Evolutionary conservation across 306 rosid species (phyloP), one percentile per base, ranked within the genome.

Genomic region (cucumber (Cucumis sativus)): DNA sequence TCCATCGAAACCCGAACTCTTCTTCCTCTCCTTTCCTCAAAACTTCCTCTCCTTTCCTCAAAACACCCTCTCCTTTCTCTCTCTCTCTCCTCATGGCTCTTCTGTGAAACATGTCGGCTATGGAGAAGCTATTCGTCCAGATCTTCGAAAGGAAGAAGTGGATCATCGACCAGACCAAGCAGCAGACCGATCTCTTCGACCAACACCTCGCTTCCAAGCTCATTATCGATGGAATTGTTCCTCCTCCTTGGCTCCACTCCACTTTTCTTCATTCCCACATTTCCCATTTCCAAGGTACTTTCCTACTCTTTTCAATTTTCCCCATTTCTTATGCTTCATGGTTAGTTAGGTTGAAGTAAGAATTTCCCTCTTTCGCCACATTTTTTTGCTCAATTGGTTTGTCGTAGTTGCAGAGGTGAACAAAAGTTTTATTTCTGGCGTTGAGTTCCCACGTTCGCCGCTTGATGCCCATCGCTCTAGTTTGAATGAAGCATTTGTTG

Each of bases 181-280:
- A 86, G 59, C 98, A 89, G 75, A 64, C 83, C 76, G 66, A 54
- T 87, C 89, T 86, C 37, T 92, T 91, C 84, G 98, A 92, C 77
- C 88, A 88, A 1, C 90, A 88, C 79, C 91, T 91, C 66, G 86
- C 83, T 9, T 84, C 96, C 60, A 88, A 92, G 88, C 91, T 91
- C 90, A 79, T 91, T 11, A 84, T 96, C 77, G 87, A 86, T 56
- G 99, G 98, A 82, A 85, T 92, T 30, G 56, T 41, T 58, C 99
- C 97, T 83, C 97, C 98, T 10, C 85, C 89, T 2, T 96, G 97
- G 97, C 88, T 96, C 11, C 63, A 79, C 79, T 79, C 79, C 71
- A 54, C 88, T 69, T 35, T 78, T 37, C 81, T 67, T 80, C 84
- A 79, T 62, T 51, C 87, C 43, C 80, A 70, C 21, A 13, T 84